Evolutionary conservation across 2,329 filamentous ascomycete genomes (phyloP).

Genomic region (Coniochaeta sp.): DNA sequence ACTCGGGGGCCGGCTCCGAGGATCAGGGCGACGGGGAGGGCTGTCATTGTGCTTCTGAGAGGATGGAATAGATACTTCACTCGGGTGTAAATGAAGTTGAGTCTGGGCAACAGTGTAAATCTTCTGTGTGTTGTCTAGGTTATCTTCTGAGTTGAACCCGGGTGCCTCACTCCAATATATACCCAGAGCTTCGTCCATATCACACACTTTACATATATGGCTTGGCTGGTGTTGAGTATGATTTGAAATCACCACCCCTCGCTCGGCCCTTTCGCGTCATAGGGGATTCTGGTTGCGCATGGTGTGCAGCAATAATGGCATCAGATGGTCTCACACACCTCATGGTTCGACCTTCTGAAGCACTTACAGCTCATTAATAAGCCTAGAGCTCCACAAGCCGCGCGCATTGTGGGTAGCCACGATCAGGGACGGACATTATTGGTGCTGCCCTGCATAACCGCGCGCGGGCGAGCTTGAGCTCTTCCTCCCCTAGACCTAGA

Average conservation of each 20-base stretch:
- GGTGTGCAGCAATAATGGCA: not conserved
- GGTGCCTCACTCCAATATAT: not conserved
- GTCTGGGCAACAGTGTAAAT: not conserved
- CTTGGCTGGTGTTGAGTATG: not conserved
- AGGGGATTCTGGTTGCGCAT: not conserved
- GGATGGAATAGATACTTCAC: not conserved
- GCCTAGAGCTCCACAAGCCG: not conserved
- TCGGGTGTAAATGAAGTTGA: not conserved
- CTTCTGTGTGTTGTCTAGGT: not conserved
- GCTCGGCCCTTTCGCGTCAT: not conserved
- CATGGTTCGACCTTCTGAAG: not conserved
- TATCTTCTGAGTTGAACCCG: not conserved
- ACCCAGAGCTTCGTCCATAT: not conserved
- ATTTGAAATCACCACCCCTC: not conserved
- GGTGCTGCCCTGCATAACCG: not conserved
- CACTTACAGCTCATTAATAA: not conserved
- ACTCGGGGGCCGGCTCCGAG: conserved; percentile 17
- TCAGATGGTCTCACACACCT: not conserved
- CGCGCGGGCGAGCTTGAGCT: not conserved
- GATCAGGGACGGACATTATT: no score
- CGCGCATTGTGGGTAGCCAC: not conserved
- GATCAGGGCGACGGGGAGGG: conserved; percentile 12
- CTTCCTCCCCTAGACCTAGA: no score
- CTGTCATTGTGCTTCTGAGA: conserved; percentile 10
- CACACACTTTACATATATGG: not conserved